Evolutionary conservation across 169 alveolate genomes (phyloP).

Genomic region (Ichthyophthirius multifiliis): DNA sequence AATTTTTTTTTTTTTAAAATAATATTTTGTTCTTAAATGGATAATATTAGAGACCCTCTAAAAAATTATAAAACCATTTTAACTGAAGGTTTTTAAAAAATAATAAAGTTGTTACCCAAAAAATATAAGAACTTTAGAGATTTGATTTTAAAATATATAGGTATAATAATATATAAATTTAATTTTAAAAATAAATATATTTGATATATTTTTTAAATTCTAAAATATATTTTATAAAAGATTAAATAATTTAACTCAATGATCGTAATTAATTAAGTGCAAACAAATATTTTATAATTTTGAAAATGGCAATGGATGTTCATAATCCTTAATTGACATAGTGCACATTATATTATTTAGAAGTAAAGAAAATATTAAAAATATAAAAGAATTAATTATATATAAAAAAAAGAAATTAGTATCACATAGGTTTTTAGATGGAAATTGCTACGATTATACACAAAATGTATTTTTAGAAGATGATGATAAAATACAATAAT

Average conservation of each 20-base stretch:
- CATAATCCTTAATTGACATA: conserved; percentile 36
- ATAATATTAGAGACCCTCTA: neutral
- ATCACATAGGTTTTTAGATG: conserved; percentile 51
- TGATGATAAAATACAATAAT: conserved; percentile 7
- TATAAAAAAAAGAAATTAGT: conserved; percentile 41
- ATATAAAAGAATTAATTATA: neutral
- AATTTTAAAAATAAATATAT: neutral
- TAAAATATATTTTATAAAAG: neutral
- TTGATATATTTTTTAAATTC: neutral
- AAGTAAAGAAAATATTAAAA: conserved; percentile 11
- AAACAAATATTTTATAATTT: conserved; percentile 52
- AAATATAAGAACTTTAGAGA: conserved; percentile 46
- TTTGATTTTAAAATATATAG: conserved; percentile 25
- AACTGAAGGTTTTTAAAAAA: neutral
- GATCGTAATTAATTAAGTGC: conserved; percentile 44
- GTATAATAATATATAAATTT: neutral
- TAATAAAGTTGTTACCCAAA: conserved; percentile 32
- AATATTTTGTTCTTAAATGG: too few relatives aligned
- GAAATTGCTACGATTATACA: conserved; percentile 54
- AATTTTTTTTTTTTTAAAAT: too few relatives aligned
- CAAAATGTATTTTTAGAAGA: neutral
- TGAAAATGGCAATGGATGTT: conserved; percentile 53
- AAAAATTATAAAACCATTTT: neutral
- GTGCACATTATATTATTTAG: conserved; percentile 28
- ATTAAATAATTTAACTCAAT: conserved; percentile 33